Base-by-base conservation (phyloP, 371 early-diverging fungal genomes). In the Paraphysoderma sedebokerense region DNA sequence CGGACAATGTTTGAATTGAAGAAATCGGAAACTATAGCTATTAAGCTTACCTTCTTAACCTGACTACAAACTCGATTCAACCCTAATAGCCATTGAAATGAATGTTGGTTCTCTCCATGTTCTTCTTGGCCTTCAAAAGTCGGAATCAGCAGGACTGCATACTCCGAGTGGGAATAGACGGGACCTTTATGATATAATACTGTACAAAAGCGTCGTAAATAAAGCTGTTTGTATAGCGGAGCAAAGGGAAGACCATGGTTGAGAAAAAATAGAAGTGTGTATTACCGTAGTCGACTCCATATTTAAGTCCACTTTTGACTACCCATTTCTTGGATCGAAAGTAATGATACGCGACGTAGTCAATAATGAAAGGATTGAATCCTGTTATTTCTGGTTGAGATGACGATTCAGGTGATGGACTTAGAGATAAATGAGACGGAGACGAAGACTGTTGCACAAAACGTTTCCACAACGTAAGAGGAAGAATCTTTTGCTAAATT, bases 291-390 rank as follows among this genome's bases (percentile, higher is more conserved):
- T 90, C 86, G 4, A 78, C 66, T 15, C 87, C 89, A 63, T 81
- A 90, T 54, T 85, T 86, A 27, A 77, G 47, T 0, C 91, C 91
- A 53, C 71, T 68, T 59, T 74, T 72, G 15, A 83, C 83, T 5
- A 82, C 74, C 89, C 89, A 90, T 1, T 85, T 85, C 7, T 66
- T 60, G 34, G 79, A 74, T 15, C 87, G 66, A 54, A 77, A 90
- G 54, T 83, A 70, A 50, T 82, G 86, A 55, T 89, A 90, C 0
- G 70, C 87, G 0, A 72, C 78, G 54, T 85, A 87, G 11, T 65
- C 64, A 0, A 72, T 51, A 3, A 68, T 58, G 56, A 82, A 83
- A 0, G 49, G 41, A 41, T 69, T 69, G 34, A 50, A n/a, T n/a
- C n/a, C n/a, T n/a, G n/a, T n/a, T n/a, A n/a, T n/a, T n/a, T n/a